Base-by-base conservation (phyloP, 441 rosid species). In the Melastoma candidum region DNA sequence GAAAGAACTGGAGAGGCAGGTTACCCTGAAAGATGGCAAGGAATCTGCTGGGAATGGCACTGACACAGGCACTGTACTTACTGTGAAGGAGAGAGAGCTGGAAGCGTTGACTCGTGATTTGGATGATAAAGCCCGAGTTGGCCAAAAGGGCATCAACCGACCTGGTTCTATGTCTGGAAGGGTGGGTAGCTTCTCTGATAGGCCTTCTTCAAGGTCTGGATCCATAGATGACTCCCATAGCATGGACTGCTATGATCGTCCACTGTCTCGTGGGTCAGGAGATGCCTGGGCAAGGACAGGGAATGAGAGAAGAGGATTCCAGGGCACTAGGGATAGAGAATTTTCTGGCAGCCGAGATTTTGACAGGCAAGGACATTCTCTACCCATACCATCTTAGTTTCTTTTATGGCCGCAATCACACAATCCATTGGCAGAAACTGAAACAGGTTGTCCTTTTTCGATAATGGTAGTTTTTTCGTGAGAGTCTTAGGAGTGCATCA, bases 131-230 rank as follows among this genome's bases (percentile, higher is more conserved):
- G 68, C 80, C 68, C 80, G 86, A 67, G 79, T 84, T 76, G 82
- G 92, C 58, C 88, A 72, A 68, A 84, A 71, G 75, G 73, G 80
- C 12, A 49, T 56, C 10, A 95, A 88, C 52, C 79, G 90, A 64
- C 94, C 92, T 29, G 82, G 85, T 66, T 90, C 94, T 29, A 90
- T 84, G 63, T 76, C 87, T 54, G 84, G 92, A 45, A 86, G 95
- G 75, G 53, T 12, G 7, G 59, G 67, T 63, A 58, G 67, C 61
- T 79, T 67, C 66, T 61, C 81, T 17, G 98, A 89, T 51, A 73
- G 96, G 69, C 90, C 95, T n/a, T 73, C 79, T 70, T 93, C 98
- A 22, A 83, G 63, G 39, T 71, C 79, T 60, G 97, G 92, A 43
- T 89, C 97, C 39, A 12, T 74, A 58, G 93, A 84, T 26, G 93